Percentiles rank a stretch among this genome's conserved stretches.
Conservation (phyloP, 768 basidiomycete genomes). For the Boletus patriciae region DNA sequence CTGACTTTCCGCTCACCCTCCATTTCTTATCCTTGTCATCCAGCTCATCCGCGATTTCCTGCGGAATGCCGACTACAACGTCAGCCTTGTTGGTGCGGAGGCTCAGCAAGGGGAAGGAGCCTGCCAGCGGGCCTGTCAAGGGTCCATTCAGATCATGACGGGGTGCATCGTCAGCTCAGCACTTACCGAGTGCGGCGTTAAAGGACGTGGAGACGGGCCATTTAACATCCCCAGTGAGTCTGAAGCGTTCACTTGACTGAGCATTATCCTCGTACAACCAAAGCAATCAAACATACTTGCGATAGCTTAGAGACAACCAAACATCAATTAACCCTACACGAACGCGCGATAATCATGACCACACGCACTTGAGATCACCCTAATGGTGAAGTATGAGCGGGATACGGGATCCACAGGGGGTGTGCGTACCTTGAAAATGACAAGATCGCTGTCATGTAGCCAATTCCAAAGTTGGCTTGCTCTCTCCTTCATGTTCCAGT, state of each 20-base stretch:
- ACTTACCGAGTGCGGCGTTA: slow-evolving; percentile 63
- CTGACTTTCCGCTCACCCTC: slow-evolving; percentile 77
- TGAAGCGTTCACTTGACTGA: slow-evolving; percentile 33
- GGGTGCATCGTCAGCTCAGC: neutral
- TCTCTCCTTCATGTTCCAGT: slow-evolving; percentile 66
- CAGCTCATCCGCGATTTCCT: slow-evolving; percentile 65
- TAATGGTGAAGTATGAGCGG: slow-evolving; percentile 33
- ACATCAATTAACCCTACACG: neutral
- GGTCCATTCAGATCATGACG: slow-evolving; percentile 1
- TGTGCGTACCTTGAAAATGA: slow-evolving; percentile 75
- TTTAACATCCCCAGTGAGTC: slow-evolving; percentile 81
- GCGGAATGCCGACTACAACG: slow-evolving; percentile 77
- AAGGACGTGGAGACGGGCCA: slow-evolving; percentile 88
- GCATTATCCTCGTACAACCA: neutral
- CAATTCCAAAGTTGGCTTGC: slow-evolving; percentile 52
- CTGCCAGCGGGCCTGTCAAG: slow-evolving; percentile 66
- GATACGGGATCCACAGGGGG: neutral
- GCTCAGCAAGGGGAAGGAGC: slow-evolving; percentile 78
- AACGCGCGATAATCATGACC: neutral
- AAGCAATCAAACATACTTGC: slow-evolving; percentile 59
- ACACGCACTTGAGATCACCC: slow-evolving; percentile 87
- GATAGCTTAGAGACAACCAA: slow-evolving; percentile 51
- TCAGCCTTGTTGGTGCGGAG: slow-evolving; percentile 95
- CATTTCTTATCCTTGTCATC: slow-evolving; percentile 68
- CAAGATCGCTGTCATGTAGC: slow-evolving; percentile 59